These are phyloP conservation scores for Phylloboletellus chloephorus DNA, from an alignment of 1,284 basidiomycete genomes.

Conservation along the genomic window DNA sequence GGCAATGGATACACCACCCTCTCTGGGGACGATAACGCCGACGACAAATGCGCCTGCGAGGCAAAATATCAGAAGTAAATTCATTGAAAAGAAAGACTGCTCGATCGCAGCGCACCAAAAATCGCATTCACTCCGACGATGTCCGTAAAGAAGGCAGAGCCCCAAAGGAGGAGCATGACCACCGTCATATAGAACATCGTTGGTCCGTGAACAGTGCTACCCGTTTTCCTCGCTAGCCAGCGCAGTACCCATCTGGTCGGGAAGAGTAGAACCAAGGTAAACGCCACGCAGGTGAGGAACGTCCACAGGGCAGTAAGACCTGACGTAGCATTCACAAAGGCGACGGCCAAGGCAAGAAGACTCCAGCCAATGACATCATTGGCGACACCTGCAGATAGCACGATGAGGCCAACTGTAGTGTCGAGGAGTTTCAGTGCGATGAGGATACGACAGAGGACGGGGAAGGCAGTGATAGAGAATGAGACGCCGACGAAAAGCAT, in stretches of 20 bases:
- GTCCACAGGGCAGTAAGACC: conserved; percentile 78
- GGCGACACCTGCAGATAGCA: conserved; percentile 89
- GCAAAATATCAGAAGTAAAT: conserved; percentile 35
- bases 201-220: conserved; percentile 76
- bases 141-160: conserved; percentile 90
- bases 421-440: conserved; percentile 81
- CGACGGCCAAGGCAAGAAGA: conserved; percentile 78
- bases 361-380: conserved; percentile 84
- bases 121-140: conserved; percentile 92
- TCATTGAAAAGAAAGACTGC: not conserved
- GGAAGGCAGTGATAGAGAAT: conserved; percentile 91
- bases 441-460: conserved; percentile 87
- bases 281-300: conserved; percentile 77
- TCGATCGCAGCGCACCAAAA: conserved; percentile 48
- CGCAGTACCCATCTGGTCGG: conserved; percentile 57
- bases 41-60: conserved; percentile 74
- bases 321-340: conserved; percentile 79
- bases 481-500: conserved; percentile 92
- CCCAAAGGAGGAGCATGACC: conserved; percentile 74
- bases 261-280: conserved; percentile 76
- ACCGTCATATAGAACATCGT: conserved; percentile 76
- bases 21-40: conserved; percentile 88
- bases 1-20: conserved; percentile 77
- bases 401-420: conserved; percentile 90
- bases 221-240: conserved; percentile 75